Conservation (phyloP, 106 monocot species). For the Acorus calamus region DNA sequence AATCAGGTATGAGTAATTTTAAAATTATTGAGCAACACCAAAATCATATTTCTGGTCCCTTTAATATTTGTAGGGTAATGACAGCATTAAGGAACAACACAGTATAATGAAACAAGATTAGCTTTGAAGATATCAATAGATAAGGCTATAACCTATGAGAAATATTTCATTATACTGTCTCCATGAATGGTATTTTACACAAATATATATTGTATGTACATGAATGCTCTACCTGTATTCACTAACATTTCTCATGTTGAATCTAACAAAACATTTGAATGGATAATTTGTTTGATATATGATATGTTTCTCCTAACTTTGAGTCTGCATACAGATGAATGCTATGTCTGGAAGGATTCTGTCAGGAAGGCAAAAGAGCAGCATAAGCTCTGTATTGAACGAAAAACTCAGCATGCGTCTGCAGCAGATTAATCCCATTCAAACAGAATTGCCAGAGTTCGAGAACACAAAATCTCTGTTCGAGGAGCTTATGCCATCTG, state of each 20-base stretch:
- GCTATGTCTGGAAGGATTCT: constrained; percentile 36
- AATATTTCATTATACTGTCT: too few species aligned
- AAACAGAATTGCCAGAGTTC: constrained; percentile 5
- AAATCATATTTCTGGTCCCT: background rate
- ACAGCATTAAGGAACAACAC: too few species aligned
- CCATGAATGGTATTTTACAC: too few species aligned
- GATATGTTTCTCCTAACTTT: too few species aligned
- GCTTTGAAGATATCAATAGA: background rate
- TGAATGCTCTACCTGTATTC: too few species aligned
- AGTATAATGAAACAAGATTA: too few species aligned
- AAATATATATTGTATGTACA: too few species aligned
- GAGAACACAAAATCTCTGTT: background rate
- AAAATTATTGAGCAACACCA: background rate
- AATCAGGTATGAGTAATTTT: constrained; percentile 39
- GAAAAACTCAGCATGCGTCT: constrained; percentile 6
- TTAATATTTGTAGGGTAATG: background rate
- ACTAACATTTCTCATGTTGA: too few species aligned
- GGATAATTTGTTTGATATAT: too few species aligned
- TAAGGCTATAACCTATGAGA: too few species aligned
- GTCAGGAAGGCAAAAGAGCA: constrained; percentile 13
- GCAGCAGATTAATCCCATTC: constrained; percentile 7
- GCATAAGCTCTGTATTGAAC: constrained; percentile 6
- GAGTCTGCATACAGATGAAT: constrained; percentile 32
- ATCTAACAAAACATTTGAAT: too few species aligned
- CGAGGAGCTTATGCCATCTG: background rate